Percentiles rank a stretch among this genome's conserved stretches.
phyloP scores from a whole-genome alignment of 2,329 filamentous ascomycete species.

The Verruconis gallopava region DNA sequence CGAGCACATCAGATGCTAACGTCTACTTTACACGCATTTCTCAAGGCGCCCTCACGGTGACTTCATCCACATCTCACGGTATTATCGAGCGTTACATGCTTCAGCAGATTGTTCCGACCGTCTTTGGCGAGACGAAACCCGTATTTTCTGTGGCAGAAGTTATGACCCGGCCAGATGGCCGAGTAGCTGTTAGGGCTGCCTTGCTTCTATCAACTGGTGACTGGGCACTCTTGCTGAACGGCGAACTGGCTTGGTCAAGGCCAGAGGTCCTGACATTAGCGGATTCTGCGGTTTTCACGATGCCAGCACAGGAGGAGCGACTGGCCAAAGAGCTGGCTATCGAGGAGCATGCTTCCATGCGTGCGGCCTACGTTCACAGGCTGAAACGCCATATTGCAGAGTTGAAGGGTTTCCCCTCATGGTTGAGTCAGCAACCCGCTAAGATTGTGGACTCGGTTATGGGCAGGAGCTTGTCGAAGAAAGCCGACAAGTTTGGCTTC shows the following conservation, averaged over 20 bases:
- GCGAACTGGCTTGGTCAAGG: slow-evolving; percentile 65
- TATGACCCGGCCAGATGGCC: slow-evolving; percentile 48
- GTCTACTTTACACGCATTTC: slow-evolving; percentile 83
- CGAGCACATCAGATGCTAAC: slow-evolving; percentile 63
- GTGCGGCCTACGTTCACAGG: slow-evolving; percentile 77
- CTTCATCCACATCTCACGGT: slow-evolving; percentile 65
- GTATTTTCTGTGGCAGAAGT: slow-evolving; percentile 71
- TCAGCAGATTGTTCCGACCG: slow-evolving; percentile 23
- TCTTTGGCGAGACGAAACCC: slow-evolving; percentile 25
- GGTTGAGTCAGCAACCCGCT: slow-evolving; percentile 54
- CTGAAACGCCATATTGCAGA: slow-evolving; percentile 71
- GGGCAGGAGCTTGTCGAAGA: slow-evolving; percentile 40
- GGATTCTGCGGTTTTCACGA: slow-evolving; percentile 69
- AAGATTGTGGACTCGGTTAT: slow-evolving; percentile 46
- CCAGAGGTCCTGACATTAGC: slow-evolving; percentile 70
- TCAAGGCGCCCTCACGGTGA: slow-evolving; percentile 56
- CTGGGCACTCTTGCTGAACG: slow-evolving; percentile 76
- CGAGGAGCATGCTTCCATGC: slow-evolving; percentile 70
- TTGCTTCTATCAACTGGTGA: slow-evolving; percentile 53
- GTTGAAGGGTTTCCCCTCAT: slow-evolving; percentile 61
- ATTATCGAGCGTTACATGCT: slow-evolving; percentile 62
- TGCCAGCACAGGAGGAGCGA: slow-evolving; percentile 58
- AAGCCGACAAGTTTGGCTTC: slow-evolving; percentile 71
- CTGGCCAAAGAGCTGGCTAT: slow-evolving; percentile 71
- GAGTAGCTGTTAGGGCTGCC: slow-evolving; percentile 68